Conservation (phyloP, 768 basidiomycete genomes). For the Calocybe cyanea region DNA sequence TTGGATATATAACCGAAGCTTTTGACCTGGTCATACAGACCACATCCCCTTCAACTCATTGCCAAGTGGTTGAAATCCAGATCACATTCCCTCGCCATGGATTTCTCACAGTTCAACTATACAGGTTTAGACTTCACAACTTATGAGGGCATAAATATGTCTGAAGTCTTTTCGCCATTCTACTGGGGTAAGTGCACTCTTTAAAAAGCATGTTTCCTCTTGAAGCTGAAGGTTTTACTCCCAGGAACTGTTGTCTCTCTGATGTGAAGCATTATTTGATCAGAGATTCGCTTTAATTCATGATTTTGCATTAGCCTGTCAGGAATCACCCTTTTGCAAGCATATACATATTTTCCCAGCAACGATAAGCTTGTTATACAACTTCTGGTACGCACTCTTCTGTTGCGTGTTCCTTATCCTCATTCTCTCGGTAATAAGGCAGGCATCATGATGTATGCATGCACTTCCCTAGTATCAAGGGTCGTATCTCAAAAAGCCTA, state of each 20-base stretch:
- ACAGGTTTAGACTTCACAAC: constrained; percentile 1
- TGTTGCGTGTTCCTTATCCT: neutral
- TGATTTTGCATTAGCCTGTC: constrained; percentile 17
- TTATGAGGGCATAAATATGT: constrained; percentile 16
- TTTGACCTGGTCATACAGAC: no score
- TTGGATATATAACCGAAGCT: no score
- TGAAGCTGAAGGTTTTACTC: no score
- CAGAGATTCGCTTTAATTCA: no score
- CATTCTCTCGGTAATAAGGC: neutral
- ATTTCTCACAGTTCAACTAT: no score
- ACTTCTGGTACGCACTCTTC: constrained; percentile 18
- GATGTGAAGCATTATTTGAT: constrained; percentile 2
- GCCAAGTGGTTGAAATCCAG: no score
- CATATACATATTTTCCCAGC: constrained; percentile 25
- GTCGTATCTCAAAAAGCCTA: no score
- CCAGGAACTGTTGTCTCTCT: constrained; percentile 14
- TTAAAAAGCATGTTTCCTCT: no score
- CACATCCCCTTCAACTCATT: no score
- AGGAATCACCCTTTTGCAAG: constrained; percentile 28
- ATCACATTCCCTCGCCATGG: no score
- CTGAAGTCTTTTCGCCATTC: constrained; percentile 15
- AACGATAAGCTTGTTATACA: constrained; percentile 20
- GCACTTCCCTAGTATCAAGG: neutral
- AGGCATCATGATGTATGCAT: constrained; percentile 6
- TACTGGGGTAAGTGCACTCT: constrained; percentile 18